Evolutionary conservation across 495 filamentous ascomycete species (phyloP), one percentile per base, ranked within the genome.

Genomic region (Neurospora pannonica): DNA sequence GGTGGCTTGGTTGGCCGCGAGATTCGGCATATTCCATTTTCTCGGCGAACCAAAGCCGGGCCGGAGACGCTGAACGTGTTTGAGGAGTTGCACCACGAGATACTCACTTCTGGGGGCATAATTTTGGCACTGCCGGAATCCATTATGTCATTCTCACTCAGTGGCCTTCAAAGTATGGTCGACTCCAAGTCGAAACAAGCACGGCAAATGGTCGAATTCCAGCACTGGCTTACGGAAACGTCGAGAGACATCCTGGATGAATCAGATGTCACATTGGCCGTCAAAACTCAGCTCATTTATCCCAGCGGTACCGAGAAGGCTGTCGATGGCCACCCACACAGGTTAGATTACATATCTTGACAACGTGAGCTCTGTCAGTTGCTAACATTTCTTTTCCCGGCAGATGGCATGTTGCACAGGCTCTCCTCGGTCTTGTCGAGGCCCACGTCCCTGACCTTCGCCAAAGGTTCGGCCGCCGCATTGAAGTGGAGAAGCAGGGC

Each of bases 221-320:
- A 90, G 74, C 69, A 46, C 5, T 89, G 87, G 87, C 62, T 90
- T 4, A 78, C 83, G 31, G 21, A 73, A 0, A 74, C 74, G 37
- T 84, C 79, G 39, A 83, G 87, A 11, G 89, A 90, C 77, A 79
- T 90, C 1, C 76, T 90, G 0, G 89, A 90, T 75, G 89, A 90
- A 73, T 88, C 83, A 8, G 89, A 90, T 72, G 84, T 84, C 38
- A 88, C 86, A 0, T 75, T 90, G 10, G 82, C 86, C 0, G 81
- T 85, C 0, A 82, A 82, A 38, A 86, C 84, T 0, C 84, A 87
- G 74, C 78, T 87, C 1, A 87, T 84, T 62, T 88, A 88, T 67
- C 87, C 87, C 0, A 83, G 82, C 5, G 87, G 87, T 0, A 76
- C 83, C 2, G 85, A 87, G 67, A 81, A 82, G 76, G 75, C 81